Evolutionary conservation across 306 rosid species (phyloP).

Genomic region (Lithocarpus polystachyus): DNA sequence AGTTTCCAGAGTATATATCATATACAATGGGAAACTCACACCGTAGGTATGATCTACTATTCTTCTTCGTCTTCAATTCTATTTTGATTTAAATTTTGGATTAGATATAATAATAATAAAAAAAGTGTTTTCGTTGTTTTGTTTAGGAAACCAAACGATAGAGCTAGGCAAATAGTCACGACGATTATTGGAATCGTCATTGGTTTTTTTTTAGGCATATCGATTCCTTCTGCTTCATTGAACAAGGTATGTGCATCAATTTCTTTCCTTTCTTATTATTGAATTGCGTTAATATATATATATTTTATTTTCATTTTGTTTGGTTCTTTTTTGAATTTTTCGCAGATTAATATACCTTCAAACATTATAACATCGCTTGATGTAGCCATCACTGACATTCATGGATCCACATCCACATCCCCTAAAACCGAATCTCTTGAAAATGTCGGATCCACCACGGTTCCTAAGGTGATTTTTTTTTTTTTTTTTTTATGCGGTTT

Average conservation of each 20-base stretch:
- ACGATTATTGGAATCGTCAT: conserved; percentile 64
- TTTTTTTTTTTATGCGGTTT: conserved; percentile 12
- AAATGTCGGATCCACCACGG: conserved; percentile 46
- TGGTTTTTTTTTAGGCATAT: conserved; percentile 78
- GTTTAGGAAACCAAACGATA: conserved; percentile 57
- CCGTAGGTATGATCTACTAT: too few relatives aligned
- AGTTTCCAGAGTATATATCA: too few relatives aligned
- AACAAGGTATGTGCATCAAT: conserved; percentile 46
- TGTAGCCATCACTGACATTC: conserved; percentile 54
- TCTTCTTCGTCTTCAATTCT: too few relatives aligned
- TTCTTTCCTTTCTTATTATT: background rate
- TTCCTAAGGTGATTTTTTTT: conserved; percentile 52
- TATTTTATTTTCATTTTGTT: background rate
- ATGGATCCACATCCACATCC: conserved; percentile 22
- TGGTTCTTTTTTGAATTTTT: conserved; percentile 24
- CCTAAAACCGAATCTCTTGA: conserved; percentile 48
- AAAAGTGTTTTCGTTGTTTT: too few relatives aligned
- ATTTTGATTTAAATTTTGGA: too few relatives aligned
- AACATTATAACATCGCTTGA: conserved; percentile 63
- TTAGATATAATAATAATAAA: too few relatives aligned
- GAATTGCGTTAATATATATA: background rate
- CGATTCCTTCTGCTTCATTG: conserved; percentile 58
- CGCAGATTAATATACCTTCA: conserved; percentile 82
- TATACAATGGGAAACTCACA: too few relatives aligned
- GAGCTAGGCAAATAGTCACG: conserved; percentile 52